Percentiles rank a stretch among this genome's conserved stretches.
These are phyloP conservation scores for Beauveria sp. DNA, from an alignment of 2,329 filamentous ascomycete species.

Conservation along the genomic window DNA sequence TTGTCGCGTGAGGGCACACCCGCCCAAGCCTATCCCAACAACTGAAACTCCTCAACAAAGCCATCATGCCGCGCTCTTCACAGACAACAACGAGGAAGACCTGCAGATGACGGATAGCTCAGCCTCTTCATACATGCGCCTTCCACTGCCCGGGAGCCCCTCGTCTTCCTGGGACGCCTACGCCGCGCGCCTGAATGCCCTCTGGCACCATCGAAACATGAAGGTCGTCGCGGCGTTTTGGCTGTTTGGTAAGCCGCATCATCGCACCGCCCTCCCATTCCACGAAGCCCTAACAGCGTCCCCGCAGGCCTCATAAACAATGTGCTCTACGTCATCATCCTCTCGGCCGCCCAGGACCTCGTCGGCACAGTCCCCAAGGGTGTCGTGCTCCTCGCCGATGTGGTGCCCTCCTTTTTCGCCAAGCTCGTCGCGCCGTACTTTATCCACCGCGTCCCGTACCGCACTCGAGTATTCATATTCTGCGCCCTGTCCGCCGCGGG, in stretches of 20 bases:
- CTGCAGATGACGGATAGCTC: conserved; percentile 1
- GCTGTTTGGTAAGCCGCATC: conserved; percentile 65
- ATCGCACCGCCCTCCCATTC: not conserved
- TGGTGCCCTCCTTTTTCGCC: conserved; percentile 79
- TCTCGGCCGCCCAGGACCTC: conserved; percentile 90
- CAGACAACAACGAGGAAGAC: not conserved
- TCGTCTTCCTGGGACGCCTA: conserved; percentile 68
- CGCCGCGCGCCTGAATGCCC: conserved; percentile 51
- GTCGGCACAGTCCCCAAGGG: conserved; percentile 89
- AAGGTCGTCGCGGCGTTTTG: conserved; percentile 78
- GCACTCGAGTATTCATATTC: conserved; percentile 64
- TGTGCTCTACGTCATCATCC: conserved; percentile 93
- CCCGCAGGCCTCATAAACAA: conserved; percentile 66
- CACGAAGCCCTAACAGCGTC: not conserved
- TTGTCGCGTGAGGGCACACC: conserved; percentile 1
- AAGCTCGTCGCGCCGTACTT: conserved; percentile 91
- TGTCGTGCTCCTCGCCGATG: conserved; percentile 85
- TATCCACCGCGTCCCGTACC: conserved; percentile 80
- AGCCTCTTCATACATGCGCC: conserved; percentile 12
- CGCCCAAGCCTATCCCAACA: not conserved
- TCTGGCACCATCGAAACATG: conserved; percentile 61
- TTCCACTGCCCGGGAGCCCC: conserved; percentile 51
- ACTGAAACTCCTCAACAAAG: not conserved
- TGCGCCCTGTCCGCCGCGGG: conserved; percentile 69
- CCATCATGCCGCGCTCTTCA: not conserved